A percentile compares a stretch with the other conserved stretches of the same genome.
Evolutionary conservation across 2,329 filamentous ascomycete genomes (phyloP).

Genomic region (Didymella pomorum): DNA sequence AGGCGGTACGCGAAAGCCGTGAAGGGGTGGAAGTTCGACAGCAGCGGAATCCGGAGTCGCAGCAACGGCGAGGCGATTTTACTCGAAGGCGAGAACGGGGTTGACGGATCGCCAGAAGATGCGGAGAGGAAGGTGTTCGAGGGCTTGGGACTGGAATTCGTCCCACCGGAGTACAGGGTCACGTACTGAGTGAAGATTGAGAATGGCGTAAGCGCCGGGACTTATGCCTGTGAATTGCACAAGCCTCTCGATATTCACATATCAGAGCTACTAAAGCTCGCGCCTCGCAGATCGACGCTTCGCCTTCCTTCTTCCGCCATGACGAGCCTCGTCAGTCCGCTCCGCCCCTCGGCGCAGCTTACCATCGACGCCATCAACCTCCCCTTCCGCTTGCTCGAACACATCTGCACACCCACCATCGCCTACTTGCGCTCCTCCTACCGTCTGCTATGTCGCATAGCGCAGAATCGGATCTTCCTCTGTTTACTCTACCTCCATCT

Average conservation of each 20-base stretch:
- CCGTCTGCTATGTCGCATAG: background rate
- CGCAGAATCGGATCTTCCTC: background rate
- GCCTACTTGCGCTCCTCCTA: background rate
- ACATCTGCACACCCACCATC: background rate
- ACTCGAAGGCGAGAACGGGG: constrained; percentile 61
- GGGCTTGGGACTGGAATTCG: constrained; percentile 68
- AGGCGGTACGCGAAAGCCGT: constrained; percentile 78
- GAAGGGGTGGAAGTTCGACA: constrained; percentile 85
- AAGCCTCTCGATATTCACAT: background rate
- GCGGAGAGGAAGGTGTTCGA: constrained; percentile 83
- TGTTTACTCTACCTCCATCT: background rate
- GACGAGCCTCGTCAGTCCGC: background rate
- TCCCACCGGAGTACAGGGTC: constrained; percentile 55
- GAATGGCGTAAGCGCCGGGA: background rate
- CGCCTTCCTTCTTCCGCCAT: background rate
- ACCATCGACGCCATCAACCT: background rate
- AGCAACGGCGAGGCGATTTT: constrained; percentile 75
- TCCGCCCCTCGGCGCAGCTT: background rate
- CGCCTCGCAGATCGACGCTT: background rate
- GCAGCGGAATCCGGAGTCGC: constrained; percentile 79
- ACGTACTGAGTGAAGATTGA: constrained; percentile 50
- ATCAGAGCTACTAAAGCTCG: too few relatives aligned
- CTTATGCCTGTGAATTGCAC: too few relatives aligned
- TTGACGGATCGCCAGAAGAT: constrained; percentile 66
- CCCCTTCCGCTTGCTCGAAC: background rate